These are phyloP conservation scores for Calonectria crousiana DNA, from an alignment of 2,329 filamentous ascomycete species.

Conservation along the genomic window DNA sequence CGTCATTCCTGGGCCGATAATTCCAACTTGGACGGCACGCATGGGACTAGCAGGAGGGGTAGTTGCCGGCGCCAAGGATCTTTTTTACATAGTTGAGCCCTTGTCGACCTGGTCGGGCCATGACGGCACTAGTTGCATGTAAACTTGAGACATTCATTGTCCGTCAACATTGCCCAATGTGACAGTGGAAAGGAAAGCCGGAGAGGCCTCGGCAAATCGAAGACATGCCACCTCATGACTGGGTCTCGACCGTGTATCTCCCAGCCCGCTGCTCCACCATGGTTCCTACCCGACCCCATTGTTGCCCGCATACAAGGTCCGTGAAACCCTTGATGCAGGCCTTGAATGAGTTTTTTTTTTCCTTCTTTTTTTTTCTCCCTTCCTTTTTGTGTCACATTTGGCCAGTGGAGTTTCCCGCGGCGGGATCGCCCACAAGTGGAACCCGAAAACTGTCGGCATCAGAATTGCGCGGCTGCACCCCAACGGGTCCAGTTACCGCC, in stretches of 20 bases:
- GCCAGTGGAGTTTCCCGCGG: constrained; percentile 10
- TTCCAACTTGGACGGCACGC: constrained; percentile 2
- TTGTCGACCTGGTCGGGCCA: neutral
- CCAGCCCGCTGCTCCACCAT: constrained; percentile 4
- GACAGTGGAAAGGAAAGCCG: neutral
- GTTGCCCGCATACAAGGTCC: constrained; percentile 4
- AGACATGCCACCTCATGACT: constrained; percentile 2
- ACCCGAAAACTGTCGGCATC: neutral
- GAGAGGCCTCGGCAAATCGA: constrained; percentile 8
- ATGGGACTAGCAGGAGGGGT: constrained; percentile 7
- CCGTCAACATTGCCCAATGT: constrained; percentile 1
- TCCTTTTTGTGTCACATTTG: constrained; percentile 12
- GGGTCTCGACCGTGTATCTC: neutral
- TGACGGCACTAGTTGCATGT: constrained; percentile 2
- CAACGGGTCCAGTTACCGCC: neutral
- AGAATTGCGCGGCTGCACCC: neutral
- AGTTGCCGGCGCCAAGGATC: constrained; percentile 1
- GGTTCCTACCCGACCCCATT: constrained; percentile 10
- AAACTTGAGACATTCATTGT: constrained; percentile 7
- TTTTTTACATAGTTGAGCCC: neutral
- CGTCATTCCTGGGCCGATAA: neutral
- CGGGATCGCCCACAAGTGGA: constrained; percentile 1
- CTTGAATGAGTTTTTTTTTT: neutral
- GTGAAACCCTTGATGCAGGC: constrained; percentile 10
- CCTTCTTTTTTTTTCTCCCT: neutral